These are phyloP conservation scores for Talaromyces stipitatus DNA, from an alignment of 495 filamentous ascomycete genomes.

Conservation along the genomic window DNA sequence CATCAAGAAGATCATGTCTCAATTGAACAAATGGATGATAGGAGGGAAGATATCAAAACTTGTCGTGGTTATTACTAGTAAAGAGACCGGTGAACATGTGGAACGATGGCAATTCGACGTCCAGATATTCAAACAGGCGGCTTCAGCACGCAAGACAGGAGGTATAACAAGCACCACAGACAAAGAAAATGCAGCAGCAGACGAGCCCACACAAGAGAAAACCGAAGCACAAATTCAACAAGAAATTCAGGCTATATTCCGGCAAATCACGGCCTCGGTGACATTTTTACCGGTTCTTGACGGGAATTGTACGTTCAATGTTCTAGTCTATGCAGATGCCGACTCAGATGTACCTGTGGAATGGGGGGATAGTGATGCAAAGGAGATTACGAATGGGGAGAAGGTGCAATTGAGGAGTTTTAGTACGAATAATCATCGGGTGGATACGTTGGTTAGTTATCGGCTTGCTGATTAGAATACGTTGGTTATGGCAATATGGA, in stretches of 20 bases:
- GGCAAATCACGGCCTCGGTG: slow-evolving; percentile 95
- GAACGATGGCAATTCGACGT: slow-evolving; percentile 99
- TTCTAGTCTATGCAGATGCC: slow-evolving; percentile 94
- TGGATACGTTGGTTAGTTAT: slow-evolving; percentile 94
- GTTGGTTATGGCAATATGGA: not conserved
- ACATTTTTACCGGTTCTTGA: slow-evolving; percentile 92
- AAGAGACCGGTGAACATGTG: slow-evolving; percentile 91
- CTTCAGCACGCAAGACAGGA: slow-evolving; percentile 4
- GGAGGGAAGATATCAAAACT: slow-evolving; percentile 94
- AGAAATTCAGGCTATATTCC: slow-evolving; percentile 92
- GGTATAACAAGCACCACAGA: slow-evolving; percentile 26
- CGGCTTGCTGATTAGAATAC: slow-evolving; percentile 39
- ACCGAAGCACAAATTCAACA: slow-evolving; percentile 88
- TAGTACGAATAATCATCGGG: slow-evolving; percentile 85
- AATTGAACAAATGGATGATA: slow-evolving; percentile 93
- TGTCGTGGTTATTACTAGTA: slow-evolving; percentile 90
- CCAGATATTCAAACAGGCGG: slow-evolving; percentile 11
- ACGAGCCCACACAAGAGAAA: slow-evolving; percentile 48
- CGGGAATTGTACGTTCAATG: slow-evolving; percentile 96
- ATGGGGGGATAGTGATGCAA: slow-evolving; percentile 97
- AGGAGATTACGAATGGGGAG: slow-evolving; percentile 93
- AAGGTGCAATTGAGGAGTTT: slow-evolving; percentile 93
- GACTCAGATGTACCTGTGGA: slow-evolving; percentile 96
- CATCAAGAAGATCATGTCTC: slow-evolving; percentile 97
- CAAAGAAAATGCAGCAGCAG: slow-evolving; percentile 47